These are phyloP conservation scores for Fusarium stilboides DNA, from an alignment of 2,329 filamentous ascomycete species.

Conservation along the genomic window DNA sequence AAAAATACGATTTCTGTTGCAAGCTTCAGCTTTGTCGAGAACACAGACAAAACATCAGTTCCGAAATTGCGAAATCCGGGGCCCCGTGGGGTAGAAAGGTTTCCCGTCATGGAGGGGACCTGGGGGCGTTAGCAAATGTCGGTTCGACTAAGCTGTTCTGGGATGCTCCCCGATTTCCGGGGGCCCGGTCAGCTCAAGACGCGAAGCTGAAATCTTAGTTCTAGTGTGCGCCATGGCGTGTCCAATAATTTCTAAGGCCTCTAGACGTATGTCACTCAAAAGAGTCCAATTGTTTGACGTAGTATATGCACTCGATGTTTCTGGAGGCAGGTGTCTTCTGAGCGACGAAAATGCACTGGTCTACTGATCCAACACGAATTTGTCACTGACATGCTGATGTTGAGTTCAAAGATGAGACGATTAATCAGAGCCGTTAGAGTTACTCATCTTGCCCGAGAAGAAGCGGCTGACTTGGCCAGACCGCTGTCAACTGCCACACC, in stretches of 20 bases:
- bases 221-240: neutral
- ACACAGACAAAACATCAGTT: constrained; percentile 6
- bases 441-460: neutral
- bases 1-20: constrained; percentile 16
- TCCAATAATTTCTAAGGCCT: neutral
- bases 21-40: neutral
- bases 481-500: neutral
- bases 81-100: constrained; percentile 20
- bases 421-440: neutral
- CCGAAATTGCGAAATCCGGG: constrained; percentile 40
- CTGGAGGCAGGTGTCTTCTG: no score
- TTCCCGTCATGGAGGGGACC: constrained; percentile 1
- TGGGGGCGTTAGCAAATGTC: neutral
- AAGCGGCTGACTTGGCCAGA: neutral
- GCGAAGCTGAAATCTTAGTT: neutral
- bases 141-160: neutral
- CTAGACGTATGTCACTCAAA: neutral
- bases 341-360: no score
- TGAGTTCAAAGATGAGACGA: neutral
- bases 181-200: neutral
- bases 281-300: neutral
- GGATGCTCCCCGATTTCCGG: neutral
- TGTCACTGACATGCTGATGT: neutral
- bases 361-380: neutral
- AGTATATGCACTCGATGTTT: no score